phyloP scores from a whole-genome alignment of 805 yeast species.

The Yarrowia osloensis region DNA sequence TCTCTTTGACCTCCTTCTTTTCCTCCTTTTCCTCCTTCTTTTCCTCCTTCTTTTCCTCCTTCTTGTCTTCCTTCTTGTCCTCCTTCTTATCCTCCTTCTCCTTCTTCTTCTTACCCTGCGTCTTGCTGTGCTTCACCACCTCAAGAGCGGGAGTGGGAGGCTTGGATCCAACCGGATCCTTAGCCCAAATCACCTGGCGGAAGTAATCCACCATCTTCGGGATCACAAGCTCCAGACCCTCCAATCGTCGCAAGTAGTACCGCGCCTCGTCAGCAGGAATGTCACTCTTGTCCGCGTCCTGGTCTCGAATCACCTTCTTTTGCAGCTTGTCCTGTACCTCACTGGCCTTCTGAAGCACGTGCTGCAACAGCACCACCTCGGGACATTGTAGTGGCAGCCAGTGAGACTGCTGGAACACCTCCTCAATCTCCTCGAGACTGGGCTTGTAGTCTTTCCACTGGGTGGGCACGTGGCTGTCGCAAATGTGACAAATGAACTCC shows the following conservation, averaged over 20 bases:
- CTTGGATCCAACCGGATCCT: constrained; percentile 2
- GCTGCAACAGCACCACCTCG: constrained; percentile 40
- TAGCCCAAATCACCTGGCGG: not conserved
- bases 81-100: not conserved
- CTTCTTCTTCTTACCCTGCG: constrained; percentile 4
- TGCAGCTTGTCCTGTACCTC: constrained; percentile 52
- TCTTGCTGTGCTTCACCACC: not conserved
- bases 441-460: constrained; percentile 45
- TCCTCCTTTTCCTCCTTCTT: not conserved
- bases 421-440: constrained; percentile 42
- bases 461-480: constrained; percentile 47
- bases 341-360: constrained; percentile 39
- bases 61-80: not conserved
- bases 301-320: constrained; percentile 56
- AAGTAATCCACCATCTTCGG: not conserved
- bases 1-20: not conserved
- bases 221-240: constrained; percentile 13
- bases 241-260: not conserved
- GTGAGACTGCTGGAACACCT: constrained; percentile 40
- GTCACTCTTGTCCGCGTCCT: constrained; percentile 26
- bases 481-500: constrained; percentile 57
- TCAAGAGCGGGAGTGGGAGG: constrained; percentile 1
- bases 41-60: not conserved
- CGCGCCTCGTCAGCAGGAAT: constrained; percentile 12
- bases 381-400: constrained; percentile 43